Evolutionary conservation across 2,329 filamentous ascomycete genomes (phyloP), one percentile per base, ranked within the genome.

Genomic region (Amesomyces nigricolor): DNA sequence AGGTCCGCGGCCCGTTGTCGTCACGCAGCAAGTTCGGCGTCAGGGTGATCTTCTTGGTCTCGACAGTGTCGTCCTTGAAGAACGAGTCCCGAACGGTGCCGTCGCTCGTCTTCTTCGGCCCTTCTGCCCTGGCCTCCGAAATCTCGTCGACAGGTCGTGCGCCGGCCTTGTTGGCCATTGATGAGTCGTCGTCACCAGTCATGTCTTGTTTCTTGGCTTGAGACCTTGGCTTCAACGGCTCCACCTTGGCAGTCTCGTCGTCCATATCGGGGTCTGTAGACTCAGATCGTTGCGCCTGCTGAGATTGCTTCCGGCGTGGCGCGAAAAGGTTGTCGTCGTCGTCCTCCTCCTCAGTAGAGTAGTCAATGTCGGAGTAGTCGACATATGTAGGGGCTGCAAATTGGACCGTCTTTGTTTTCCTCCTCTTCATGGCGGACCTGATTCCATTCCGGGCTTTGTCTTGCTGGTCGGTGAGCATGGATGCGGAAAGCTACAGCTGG

Each of bases 31-130:
- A 74, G 63, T 95, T 95, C 1, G 94, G 94, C 3, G 94, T 99
- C 44, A 99, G 80, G 0, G 91, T 95, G 63, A 99, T 97, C 75
- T 97, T 97, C 71, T 95, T 91, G 2, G 94, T 96, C 71, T 97
- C 94, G 38, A 90, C 87, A 32, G 83, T 90, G 66, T 99, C 92
- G 66, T 97, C 94, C 71, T 91, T 95, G 78, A 96, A 96, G 77
- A 97, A 96, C 1, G 92, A 96, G 71, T 97, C 92, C 61, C 92
- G 83, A 44, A 96, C 81, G 19, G 88, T 92, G 42, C 91, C 91
- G 64, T 95, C 95, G 61, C 87, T 83, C 37, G 89, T 91, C 67
- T 86, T 82, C 67, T 78, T 79, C 1, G 75, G 72, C 1, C 74
- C 73, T 42, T 80, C 75, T 54, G 77, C 74, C 2, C 77, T 82